phyloP scores from a whole-genome alignment of 2,329 filamentous ascomycete species.

The Aschersonia sp. region DNA sequence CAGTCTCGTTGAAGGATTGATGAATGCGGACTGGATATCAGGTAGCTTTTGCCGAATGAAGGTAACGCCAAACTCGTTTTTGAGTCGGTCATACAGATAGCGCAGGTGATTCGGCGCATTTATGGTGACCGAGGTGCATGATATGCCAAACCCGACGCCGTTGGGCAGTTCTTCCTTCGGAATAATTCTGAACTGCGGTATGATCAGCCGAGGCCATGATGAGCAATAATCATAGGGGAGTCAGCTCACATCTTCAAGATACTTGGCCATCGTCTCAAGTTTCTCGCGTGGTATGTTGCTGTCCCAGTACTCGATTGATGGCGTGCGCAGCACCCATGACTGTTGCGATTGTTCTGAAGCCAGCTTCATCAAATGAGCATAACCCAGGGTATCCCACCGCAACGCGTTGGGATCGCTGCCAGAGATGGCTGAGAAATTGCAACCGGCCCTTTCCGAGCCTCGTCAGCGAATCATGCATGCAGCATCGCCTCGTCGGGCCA shows the following conservation, averaged over 20 bases:
- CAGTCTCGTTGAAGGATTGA: slow-evolving; percentile 11
- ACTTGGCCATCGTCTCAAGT: slow-evolving; percentile 23
- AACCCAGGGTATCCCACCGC: slow-evolving; percentile 25
- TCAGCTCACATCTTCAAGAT: slow-evolving; percentile 21
- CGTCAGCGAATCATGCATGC: background rate
- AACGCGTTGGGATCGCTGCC: slow-evolving; percentile 24
- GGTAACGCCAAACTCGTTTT: slow-evolving; percentile 14
- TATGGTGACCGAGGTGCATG: slow-evolving; percentile 21
- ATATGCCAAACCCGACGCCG: slow-evolving; percentile 18
- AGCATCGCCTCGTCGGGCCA: background rate
- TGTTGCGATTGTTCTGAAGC: slow-evolving; percentile 15
- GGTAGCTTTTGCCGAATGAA: slow-evolving; percentile 16
- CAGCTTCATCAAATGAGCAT: slow-evolving; percentile 19
- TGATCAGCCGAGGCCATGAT: background rate
- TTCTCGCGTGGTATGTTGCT: slow-evolving; percentile 21
- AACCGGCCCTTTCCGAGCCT: slow-evolving; percentile 19
- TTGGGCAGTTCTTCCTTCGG: slow-evolving; percentile 13
- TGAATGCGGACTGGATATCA: slow-evolving; percentile 12
- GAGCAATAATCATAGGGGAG: no score
- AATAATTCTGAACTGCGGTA: slow-evolving; percentile 14
- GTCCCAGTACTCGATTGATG: slow-evolving; percentile 26
- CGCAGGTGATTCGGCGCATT: slow-evolving; percentile 22
- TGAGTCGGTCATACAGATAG: slow-evolving; percentile 13
- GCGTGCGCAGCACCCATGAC: slow-evolving; percentile 20
- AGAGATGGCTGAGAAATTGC: slow-evolving; percentile 29